These are phyloP conservation scores for Solanum gracilifrons DNA, from an alignment of 257 asterid genomes.

Conservation along the genomic window DNA sequence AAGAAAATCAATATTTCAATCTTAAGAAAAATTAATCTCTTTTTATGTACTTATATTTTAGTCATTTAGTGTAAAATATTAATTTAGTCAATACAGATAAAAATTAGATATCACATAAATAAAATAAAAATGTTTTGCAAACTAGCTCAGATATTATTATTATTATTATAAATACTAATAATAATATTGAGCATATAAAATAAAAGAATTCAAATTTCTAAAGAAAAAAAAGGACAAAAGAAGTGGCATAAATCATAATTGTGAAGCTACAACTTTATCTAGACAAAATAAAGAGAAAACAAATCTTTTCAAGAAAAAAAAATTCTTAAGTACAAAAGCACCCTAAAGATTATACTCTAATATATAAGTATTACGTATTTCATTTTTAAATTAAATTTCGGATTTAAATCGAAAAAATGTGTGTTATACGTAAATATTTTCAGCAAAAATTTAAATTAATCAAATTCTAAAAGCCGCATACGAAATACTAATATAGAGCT, in stretches of 20 bases:
- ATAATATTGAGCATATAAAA: neutral
- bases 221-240: neutral
- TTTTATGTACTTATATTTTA: neutral
- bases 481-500: too few relatives aligned
- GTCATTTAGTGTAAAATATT: neutral
- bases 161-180: neutral
- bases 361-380: neutral
- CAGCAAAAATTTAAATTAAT: neutral
- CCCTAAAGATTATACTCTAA: neutral
- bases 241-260: slow-evolving; percentile 53
- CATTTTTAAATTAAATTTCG: neutral
- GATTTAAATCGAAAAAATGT: too few relatives aligned
- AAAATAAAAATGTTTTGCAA: neutral
- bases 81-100: neutral
- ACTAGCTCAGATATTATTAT: neutral
- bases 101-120: neutral
- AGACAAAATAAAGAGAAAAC: neutral
- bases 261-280: neutral
- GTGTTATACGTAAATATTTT: neutral
- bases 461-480: neutral
- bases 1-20: neutral
- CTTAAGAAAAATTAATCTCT: neutral
- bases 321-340: neutral
- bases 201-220: neutral
- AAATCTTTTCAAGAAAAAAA: neutral